phyloP scores from a whole-genome alignment of 768 basidiomycete species.

The Exidia glandulosa region DNA sequence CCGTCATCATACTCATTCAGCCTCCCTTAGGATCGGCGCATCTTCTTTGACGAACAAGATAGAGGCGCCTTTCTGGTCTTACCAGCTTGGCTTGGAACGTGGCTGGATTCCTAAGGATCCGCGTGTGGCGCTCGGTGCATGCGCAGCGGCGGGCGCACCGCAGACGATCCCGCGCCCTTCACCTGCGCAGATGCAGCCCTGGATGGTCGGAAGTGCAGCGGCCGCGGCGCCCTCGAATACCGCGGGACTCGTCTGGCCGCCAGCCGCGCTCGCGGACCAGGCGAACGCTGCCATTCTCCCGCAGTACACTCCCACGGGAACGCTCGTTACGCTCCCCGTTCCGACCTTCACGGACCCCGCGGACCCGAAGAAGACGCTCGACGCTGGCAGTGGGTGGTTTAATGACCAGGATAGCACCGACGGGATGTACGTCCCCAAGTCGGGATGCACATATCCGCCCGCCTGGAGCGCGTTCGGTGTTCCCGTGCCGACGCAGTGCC shows the following conservation, averaged over 20 bases:
- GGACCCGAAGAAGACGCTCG: slow-evolving; percentile 10
- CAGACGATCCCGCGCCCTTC: slow-evolving; percentile 22
- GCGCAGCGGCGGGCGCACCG: slow-evolving; percentile 41
- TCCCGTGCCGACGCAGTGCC: slow-evolving; percentile 30
- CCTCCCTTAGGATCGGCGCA: not conserved
- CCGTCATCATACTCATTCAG: not conserved
- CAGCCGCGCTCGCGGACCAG: slow-evolving; percentile 44
- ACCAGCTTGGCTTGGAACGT: slow-evolving; percentile 77
- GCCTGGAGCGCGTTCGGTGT: slow-evolving; percentile 59
- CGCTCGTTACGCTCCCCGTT: slow-evolving; percentile 52
- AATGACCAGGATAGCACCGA: slow-evolving; percentile 59
- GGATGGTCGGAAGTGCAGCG: slow-evolving; percentile 67
- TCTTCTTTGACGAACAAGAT: not conserved
- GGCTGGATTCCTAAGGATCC: slow-evolving; percentile 94
- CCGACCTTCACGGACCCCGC: slow-evolving; percentile 45
- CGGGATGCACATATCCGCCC: slow-evolving; percentile 73
- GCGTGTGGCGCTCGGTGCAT: slow-evolving; percentile 62
- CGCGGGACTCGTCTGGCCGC: slow-evolving; percentile 55
- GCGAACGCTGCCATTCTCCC: slow-evolving; percentile 32
- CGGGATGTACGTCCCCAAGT: slow-evolving; percentile 47
- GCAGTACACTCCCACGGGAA: slow-evolving; percentile 60
- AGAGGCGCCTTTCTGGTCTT: slow-evolving; percentile 66
- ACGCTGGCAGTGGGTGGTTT: slow-evolving; percentile 54
- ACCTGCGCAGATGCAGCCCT: slow-evolving; percentile 41
- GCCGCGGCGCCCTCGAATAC: slow-evolving; percentile 48